Conservation (phyloP, 129 eudicot genomes). For the Lactuca sativa region DNA sequence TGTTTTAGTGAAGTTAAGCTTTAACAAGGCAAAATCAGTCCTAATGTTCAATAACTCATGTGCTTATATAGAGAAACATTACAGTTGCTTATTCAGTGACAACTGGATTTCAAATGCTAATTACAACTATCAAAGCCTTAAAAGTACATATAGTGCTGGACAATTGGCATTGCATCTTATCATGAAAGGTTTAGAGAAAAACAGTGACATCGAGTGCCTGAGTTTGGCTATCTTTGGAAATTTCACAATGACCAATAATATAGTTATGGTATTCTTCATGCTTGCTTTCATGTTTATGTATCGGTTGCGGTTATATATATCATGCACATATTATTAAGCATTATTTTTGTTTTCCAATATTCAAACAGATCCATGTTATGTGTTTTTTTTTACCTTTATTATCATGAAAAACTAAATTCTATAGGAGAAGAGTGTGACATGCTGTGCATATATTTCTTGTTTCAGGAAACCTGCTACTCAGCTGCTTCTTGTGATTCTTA, state of each 20-base stretch:
- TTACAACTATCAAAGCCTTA: not conserved
- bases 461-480: constrained; percentile 15
- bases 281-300: not conserved
- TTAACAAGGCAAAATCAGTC: not conserved
- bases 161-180: constrained; percentile 3
- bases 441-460: constrained; percentile 1
- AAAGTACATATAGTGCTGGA: not conserved
- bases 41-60: not conserved
- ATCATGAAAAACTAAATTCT: not conserved
- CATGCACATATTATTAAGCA: not conserved
- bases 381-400: not conserved
- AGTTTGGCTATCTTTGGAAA: not conserved
- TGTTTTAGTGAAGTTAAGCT: not conserved
- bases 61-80: not conserved
- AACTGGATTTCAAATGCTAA: not conserved
- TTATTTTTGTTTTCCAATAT: not conserved
- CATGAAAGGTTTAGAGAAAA: not conserved
- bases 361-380: not conserved
- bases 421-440: constrained; percentile 4
- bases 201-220: not conserved
- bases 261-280: not conserved
- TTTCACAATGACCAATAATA: not conserved
- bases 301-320: not conserved
- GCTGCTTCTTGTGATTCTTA: constrained; percentile 28
- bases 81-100: not conserved